Base-by-base conservation (phyloP, 2,329 filamentous ascomycete species). In the Teratosphaeria viscida region DNA sequence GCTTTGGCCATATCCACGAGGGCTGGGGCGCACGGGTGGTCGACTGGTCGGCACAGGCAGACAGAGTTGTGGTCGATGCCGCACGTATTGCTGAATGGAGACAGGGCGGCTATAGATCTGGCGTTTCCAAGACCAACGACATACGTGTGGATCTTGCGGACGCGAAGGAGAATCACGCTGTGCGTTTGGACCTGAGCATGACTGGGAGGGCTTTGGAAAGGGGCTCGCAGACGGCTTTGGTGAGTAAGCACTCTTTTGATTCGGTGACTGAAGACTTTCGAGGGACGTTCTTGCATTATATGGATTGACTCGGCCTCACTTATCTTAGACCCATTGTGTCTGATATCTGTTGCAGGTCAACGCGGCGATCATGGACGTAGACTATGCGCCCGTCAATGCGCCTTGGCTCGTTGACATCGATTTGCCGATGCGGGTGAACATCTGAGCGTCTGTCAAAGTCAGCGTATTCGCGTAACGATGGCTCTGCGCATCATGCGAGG, bases 1-100 rank as follows among this genome's bases (percentile, higher is more conserved):
- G 81, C 62, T 87, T 85, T 66, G 83, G 84, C 0, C 83, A 86
- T 71, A 85, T 85, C 19, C 82, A 85, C 66, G 81, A 82, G 66
- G 81, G 74, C 0, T 78, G 78, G 70, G 80, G 79, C 19, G 77
- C 75, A 3, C 67, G 72, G 62, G 70, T 65, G 35, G 70, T 78
- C 10, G 59, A 19, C 10, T 79, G 77, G 79, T 62, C 69, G 57
- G 63, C 70, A 12, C 65, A 71, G 39, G 61, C 72, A 8, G 57
- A 68, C 55, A 52, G 32, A 6, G 56, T 57, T 8, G 23, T n/a
- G 35, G 57, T 34, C 6, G 52, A 47, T 8, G 54, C 43, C 27
- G 58, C 52, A 11, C 57, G 34, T 27, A 62, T 59, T 37, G 47
- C 59, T 3, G 59, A 63, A 6, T 66, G 61, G 62, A 63, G 52